Base-by-base conservation (phyloP, 257 asterid species). In the Solanum gandarillasii region DNA sequence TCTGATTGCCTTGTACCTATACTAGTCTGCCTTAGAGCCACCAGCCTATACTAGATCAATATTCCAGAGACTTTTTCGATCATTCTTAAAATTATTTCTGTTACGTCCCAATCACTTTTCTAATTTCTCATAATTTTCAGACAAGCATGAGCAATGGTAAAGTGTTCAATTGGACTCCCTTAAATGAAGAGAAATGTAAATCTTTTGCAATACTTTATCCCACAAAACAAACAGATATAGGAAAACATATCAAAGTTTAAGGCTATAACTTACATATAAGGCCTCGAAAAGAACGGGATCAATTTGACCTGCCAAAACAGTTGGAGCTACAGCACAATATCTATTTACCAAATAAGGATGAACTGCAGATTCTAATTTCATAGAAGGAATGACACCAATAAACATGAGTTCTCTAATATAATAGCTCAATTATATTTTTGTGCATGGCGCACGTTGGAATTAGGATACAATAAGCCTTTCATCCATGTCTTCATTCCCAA, bases 261-360 rank as follows among this genome's bases (percentile, higher is more conserved):
- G 35, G 72, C 39, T n/a, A 87, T 32, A 68, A 91, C 99, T 93
- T 92, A 97, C 99, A 87, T 97, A 97, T 81, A 97, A 92, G 90
- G 99, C 98, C 91, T 97, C 99, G 84, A 97, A 97, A 87, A 95
- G 99, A 90, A 95, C 70, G 52, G 99, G 99, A 90, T 97, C 98
- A 83, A 97, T 92, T 91, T 90, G 95, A 76, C 99, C 99, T 88
- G 98, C 98, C 90, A 95, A 93, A 39, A 97, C 38, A 18, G 98
- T 94, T n/a, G 99, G 99, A 4, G 99, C 98, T 79, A 95, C 29
- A 72, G 92, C 99, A 91, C 99, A 97, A 48, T 93, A 97, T 90
- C 99, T 95, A 87, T 68, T 29, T 41, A 90, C 90, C 84, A 89
- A 46, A 89, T 65, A 60, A 89, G 91, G 35, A 90, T 90, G 92